A percentile compares a stretch with the other conserved stretches of the same genome.
Conservation (phyloP, 176 grass and related monocot genomes). For the Musa schizocarpa region DNA sequence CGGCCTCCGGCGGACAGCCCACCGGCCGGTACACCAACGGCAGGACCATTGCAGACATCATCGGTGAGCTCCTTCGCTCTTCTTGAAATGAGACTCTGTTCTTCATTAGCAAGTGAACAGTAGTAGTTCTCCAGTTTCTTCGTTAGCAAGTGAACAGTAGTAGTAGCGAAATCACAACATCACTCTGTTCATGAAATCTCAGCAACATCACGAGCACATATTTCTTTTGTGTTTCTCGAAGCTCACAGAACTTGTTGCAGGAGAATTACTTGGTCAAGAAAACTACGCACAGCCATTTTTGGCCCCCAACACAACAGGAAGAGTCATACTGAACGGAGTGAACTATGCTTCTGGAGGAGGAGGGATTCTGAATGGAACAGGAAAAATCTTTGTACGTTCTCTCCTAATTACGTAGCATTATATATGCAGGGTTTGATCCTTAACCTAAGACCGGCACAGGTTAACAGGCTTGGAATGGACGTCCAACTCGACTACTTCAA, state of each 20-base stretch:
- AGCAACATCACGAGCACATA: too few relatives aligned
- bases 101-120: not conserved
- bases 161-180: too few relatives aligned
- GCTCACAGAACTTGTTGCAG: slow-evolving; percentile 18
- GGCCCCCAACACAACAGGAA: slow-evolving; percentile 55
- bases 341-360: slow-evolving; percentile 91
- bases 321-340: slow-evolving; percentile 54
- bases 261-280: slow-evolving; percentile 67
- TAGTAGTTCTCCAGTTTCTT: too few relatives aligned
- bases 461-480: slow-evolving; percentile 88
- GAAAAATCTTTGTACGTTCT: slow-evolving; percentile 52
- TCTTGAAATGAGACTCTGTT: not conserved
- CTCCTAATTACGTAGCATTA: too few relatives aligned
- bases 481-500: slow-evolving; percentile 95
- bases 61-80: slow-evolving; percentile 26
- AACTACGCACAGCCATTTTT: slow-evolving; percentile 77
- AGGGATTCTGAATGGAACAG: slow-evolving; percentile 73
- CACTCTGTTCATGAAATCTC: too few relatives aligned
- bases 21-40: slow-evolving; percentile 96
- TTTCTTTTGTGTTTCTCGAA: not conserved
- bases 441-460: slow-evolving; percentile 8
- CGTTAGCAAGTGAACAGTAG: too few relatives aligned
- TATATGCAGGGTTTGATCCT: too few relatives aligned
- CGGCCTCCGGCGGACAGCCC: slow-evolving; percentile 58
- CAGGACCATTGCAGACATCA: slow-evolving; percentile 83